Conservation (phyloP, 108 stramenopile genomes). For the Discostella pseudostelligera region DNA sequence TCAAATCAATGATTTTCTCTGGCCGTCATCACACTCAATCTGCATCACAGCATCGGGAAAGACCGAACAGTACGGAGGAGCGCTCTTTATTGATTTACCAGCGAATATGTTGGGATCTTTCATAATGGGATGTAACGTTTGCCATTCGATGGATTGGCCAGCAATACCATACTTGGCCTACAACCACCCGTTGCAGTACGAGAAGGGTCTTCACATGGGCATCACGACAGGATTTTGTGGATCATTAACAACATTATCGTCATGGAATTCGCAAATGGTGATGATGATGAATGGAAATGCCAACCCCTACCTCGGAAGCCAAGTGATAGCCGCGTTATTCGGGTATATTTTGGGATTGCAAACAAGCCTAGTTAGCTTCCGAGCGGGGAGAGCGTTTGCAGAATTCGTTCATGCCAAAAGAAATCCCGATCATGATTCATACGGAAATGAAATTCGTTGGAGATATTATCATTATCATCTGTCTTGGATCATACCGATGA, state of each 20-base stretch:
- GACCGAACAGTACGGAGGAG: constrained; percentile 67
- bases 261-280: constrained; percentile 87
- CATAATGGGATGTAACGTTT: constrained; percentile 57
- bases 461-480: constrained; percentile 7
- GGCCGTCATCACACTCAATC: constrained; percentile 42
- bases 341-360: constrained; percentile 71
- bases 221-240: constrained; percentile 71
- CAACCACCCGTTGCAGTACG: constrained; percentile 62
- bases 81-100: constrained; percentile 67
- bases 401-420: constrained; percentile 26
- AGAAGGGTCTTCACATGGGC: constrained; percentile 52
- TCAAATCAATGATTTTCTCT: constrained; percentile 50
- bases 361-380: constrained; percentile 44
- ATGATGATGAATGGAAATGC: constrained; percentile 69
- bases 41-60: constrained; percentile 68
- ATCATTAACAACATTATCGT: constrained; percentile 71
- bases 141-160: constrained; percentile 41
- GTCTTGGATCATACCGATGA: constrained; percentile 19
- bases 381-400: constrained; percentile 47
- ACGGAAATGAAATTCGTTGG: background rate
- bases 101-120: constrained; percentile 70
- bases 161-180: constrained; percentile 60
- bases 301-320: constrained; percentile 53
- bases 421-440: constrained; percentile 33
- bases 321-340: constrained; percentile 58